Evolutionary conservation across 1,139 yeast genomes (phyloP).

Genomic region (Kurtzmaniella quercitrusa): DNA sequence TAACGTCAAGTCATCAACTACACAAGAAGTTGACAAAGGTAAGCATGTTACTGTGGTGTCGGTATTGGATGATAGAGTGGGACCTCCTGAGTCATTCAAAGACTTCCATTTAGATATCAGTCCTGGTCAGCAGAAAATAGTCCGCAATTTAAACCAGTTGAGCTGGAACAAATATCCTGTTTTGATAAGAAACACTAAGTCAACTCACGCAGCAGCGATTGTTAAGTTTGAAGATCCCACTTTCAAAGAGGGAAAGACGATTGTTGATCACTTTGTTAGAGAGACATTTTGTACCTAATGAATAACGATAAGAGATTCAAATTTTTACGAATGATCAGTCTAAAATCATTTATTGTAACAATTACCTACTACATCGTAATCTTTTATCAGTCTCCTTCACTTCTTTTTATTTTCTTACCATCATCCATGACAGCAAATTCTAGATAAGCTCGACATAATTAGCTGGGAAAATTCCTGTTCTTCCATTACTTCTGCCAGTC

Average conservation of each 20-base stretch:
- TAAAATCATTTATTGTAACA: background rate
- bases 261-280: conserved; percentile 61
- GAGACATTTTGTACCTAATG: conserved; percentile 21
- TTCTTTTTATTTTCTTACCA: no score
- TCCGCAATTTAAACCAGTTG: conserved; percentile 48
- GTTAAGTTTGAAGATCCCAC: conserved; percentile 53
- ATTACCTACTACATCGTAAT: no score
- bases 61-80: conserved; percentile 1
- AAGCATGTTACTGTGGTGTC: background rate
- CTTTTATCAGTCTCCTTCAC: no score
- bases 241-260: conserved; percentile 65
- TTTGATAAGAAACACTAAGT: conserved; percentile 58
- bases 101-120: conserved; percentile 36
- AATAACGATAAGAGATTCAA: background rate
- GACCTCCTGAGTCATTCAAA: conserved; percentile 6
- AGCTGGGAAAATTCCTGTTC: conserved; percentile 94
- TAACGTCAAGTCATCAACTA: conserved; percentile 10
- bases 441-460: conserved; percentile 85
- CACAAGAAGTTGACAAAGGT: background rate
- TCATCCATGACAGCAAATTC: no score
- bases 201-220: conserved; percentile 80
- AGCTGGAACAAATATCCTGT: conserved; percentile 71
- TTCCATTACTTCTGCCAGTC: conserved; percentile 86
- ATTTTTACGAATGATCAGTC: background rate
- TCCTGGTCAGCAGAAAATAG: conserved; percentile 43